Conservation (phyloP, 257 asterid species). For the Agastache rugosa region DNA sequence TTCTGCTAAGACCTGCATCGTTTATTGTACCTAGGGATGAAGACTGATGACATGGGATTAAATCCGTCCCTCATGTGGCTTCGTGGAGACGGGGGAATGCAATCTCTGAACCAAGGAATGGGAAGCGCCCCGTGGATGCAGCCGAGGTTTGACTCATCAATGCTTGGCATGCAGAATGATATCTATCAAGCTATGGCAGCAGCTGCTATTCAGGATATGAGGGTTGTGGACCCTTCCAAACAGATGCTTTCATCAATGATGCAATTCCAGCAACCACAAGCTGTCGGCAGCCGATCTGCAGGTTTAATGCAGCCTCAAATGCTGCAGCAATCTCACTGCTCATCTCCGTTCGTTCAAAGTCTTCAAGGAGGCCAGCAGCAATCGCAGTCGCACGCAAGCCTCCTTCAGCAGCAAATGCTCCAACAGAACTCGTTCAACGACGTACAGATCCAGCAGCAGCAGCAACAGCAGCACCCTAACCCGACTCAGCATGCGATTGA, state of each 20-base stretch:
- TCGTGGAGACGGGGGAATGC: conserved; percentile 65
- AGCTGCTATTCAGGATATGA: conserved; percentile 67
- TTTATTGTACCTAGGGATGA: conserved; percentile 54
- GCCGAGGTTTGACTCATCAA: conserved; percentile 54
- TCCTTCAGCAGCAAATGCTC: conserved; percentile 57
- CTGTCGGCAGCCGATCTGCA: conserved; percentile 33
- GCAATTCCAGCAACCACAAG: conserved; percentile 65
- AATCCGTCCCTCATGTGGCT: conserved; percentile 65
- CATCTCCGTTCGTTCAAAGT: conserved; percentile 47
- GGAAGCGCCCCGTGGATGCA: conserved; percentile 75
- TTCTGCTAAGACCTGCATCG: not conserved
- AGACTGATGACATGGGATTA: conserved; percentile 59
- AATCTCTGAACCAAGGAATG: conserved; percentile 66
- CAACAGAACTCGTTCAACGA: conserved; percentile 59
- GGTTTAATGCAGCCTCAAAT: conserved; percentile 51
- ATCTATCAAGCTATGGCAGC: conserved; percentile 77
- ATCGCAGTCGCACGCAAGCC: conserved; percentile 46
- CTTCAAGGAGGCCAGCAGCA: conserved; percentile 44
- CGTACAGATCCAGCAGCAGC: conserved; percentile 48
- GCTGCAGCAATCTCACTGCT: conserved; percentile 51
- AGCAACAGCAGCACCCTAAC: conserved; percentile 31
- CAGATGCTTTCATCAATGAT: conserved; percentile 51
- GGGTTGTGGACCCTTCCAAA: conserved; percentile 60
- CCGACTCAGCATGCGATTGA: conserved; percentile 44
- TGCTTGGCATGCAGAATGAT: conserved; percentile 64